Evolutionary conservation across 2,329 filamentous ascomycete genomes (phyloP), one percentile per base, ranked within the genome.

Genomic region (Stemphylium beticola): DNA sequence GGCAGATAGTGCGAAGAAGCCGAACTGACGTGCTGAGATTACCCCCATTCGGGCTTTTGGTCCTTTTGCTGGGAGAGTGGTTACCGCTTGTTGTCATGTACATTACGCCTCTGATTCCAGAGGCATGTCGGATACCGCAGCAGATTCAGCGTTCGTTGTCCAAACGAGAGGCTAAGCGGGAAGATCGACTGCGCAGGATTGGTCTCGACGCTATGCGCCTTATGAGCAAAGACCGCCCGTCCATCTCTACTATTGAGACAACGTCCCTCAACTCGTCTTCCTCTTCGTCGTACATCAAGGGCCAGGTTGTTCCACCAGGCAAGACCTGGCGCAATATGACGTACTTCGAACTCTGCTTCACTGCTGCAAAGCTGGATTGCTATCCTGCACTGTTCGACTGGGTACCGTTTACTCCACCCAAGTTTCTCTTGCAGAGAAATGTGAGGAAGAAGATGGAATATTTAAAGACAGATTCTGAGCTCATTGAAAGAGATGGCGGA

Each of bases 1-100:
- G 88, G 77, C 87, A 93, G 61, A 82, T 96, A 2, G 75, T 89
- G 45, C 78, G 79, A 56, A 85, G 93, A 54, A 87, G 87, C 37
- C 79, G 81, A 37, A 84, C 89, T 66, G 95, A 98, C 73, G 77
- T 91, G 40, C 78, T 85, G n/a, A 87, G 92, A 20, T 80, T 97
- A 47, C 91, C 93, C 0, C 74, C 90, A 1, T 97, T 99, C 72
- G 87, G 80, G 0, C 57, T 96, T 3, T 78, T 97, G 44, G 81
- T 96, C 6, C 67, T 93, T 1, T 59, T 96, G 14, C 91, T 90
- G 71, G 93, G 92, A 22, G 93, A 98, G 76, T 88, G 96, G 77
- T 91, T 93, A 1, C 92, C 93, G 0, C 70, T 98, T 5, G 76
- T 96, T 5, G 88, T 96, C 1, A 78, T 92, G 6, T 83, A 86